phyloP scores from a whole-genome alignment of 2,329 filamentous ascomycete species.

The Triangularia setosa region DNA sequence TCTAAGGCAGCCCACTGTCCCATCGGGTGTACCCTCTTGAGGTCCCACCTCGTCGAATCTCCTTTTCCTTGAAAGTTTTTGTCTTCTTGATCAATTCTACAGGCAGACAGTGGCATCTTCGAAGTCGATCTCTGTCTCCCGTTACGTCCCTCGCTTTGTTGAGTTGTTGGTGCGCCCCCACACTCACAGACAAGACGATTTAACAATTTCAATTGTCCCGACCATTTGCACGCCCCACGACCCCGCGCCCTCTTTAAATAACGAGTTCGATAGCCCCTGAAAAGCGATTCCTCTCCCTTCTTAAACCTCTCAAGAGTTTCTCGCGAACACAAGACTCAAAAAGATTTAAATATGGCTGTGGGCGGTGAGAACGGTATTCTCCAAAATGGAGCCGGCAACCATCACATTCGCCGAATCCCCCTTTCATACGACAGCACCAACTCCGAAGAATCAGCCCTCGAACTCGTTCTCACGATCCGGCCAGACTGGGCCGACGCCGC shows the following conservation, averaged over 20 bases:
- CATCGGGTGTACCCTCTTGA: background rate
- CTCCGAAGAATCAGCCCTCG: slow-evolving; percentile 72
- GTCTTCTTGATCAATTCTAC: background rate
- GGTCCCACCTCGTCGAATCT: background rate
- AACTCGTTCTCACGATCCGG: slow-evolving; percentile 72
- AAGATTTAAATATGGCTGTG: slow-evolving; percentile 19
- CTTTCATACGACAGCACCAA: slow-evolving; percentile 74
- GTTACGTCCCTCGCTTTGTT: background rate
- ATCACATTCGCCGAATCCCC: slow-evolving; percentile 61
- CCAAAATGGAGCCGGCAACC: slow-evolving; percentile 12
- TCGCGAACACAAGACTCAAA: background rate
- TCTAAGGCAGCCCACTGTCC: too few relatives aligned
- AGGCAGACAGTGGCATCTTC: background rate
- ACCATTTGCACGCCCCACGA: background rate
- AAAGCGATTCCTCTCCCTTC: background rate
- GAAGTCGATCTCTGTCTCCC: background rate
- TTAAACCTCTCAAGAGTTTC: background rate
- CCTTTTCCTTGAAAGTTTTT: background rate
- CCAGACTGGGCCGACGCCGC: slow-evolving; percentile 73
- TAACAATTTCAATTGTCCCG: background rate
- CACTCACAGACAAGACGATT: background rate
- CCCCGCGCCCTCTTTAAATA: background rate
- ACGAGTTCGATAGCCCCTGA: background rate
- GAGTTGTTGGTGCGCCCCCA: background rate
- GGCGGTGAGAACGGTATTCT: slow-evolving; percentile 21